Evolutionary conservation across 495 filamentous ascomycete genomes (phyloP), one percentile per base, ranked within the genome.

Genomic region (Neurospora sp.): DNA sequence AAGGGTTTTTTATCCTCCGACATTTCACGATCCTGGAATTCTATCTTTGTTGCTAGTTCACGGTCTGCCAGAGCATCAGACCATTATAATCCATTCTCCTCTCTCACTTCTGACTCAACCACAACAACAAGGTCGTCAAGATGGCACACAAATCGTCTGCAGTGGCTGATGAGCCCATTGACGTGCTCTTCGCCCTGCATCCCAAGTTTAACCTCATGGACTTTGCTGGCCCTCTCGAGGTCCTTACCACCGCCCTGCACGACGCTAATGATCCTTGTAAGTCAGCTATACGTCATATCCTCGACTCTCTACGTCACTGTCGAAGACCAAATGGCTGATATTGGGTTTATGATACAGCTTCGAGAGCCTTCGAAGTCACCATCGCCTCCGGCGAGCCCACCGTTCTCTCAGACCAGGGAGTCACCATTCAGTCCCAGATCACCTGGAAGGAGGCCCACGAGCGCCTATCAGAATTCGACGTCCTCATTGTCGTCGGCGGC

Each of bases 341-440:
- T 70, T 70, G 45, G 39, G 12, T 39, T 40, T 12, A 45, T 27
- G 41, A 59, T 61, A 71, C 75, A 88, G 87, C 74, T 45, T 84
- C 83, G 77, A 87, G 85, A 76, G 87, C 86, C 42, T 88, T 88
- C 78, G 92, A 96, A 84, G 87, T 89, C 83, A 88, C 86, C 80
- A 91, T 93, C 77, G 89, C 89, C 76, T 84, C 83, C 75, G 82
- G 85, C 78, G 81, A 84, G 71, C 80, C 84, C 37, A 82, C 82
- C 48, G 89, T 90, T 74, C 83, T 88, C 72, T 90, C 90, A 70
- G 88, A 90, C 72, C 88, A 92, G 78, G 92, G 93, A 77, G 92
- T 93, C 79, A 86, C 91, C 81, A 87, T 94, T 80, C 84, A 86
- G 81, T 89, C 91, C 78, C 91, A 94, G 79, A 88, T 90, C 77